Base-by-base conservation (phyloP, 1,139 yeast genomes). In the Saccharomyces hybrid region DNA sequence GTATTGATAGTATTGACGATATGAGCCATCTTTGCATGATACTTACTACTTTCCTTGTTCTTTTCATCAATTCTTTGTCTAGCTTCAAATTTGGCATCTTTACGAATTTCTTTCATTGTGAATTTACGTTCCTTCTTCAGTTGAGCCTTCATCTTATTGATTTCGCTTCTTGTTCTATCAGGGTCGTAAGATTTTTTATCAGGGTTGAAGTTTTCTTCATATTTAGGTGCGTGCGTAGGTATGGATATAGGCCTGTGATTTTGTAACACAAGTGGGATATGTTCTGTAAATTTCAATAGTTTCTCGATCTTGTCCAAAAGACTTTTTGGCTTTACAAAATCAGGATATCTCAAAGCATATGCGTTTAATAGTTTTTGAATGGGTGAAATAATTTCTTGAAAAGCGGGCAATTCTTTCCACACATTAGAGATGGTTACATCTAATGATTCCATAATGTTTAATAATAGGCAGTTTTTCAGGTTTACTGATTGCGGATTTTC, bases 201-300 rank as follows among this genome's bases (percentile, higher is more conserved):
- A 56, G 97, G 96, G 73, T 90, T 91, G 80, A 85, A 95, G 75
- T 90, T 89, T 66, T 89, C 98, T 72, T 91, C 98, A 68, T 87
- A 95, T 72, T 88, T 85, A 60, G 99, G 99, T 47, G 91, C 86
- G 66, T 79, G 80, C 1, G 96, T 81, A 50, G 93, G 85, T 65
- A 95, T 86, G 3, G 96, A 87, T 55, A 93, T 70, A 34, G 96
- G 89, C 66, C 81, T 82, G 73, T 91, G 97, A n/a, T 81, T 74
- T 73, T 95, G 99, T 60, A 93, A 77, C 13, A 83, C 74, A 61
- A 93, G 78, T 55, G 97, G 97, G 56, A 69, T 74, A 57, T 93
- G 82, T 54, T 80, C 82, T 26, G 73, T 71, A 57, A 88, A 75
- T 54, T 77, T 82, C 52, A 71, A 64, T 48, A 85, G 66, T 61